Evolutionary conservation across 352 stramenopile genomes (phyloP), one percentile per base, ranked within the genome.

Genomic region (Phytophthora uliginosa): DNA sequence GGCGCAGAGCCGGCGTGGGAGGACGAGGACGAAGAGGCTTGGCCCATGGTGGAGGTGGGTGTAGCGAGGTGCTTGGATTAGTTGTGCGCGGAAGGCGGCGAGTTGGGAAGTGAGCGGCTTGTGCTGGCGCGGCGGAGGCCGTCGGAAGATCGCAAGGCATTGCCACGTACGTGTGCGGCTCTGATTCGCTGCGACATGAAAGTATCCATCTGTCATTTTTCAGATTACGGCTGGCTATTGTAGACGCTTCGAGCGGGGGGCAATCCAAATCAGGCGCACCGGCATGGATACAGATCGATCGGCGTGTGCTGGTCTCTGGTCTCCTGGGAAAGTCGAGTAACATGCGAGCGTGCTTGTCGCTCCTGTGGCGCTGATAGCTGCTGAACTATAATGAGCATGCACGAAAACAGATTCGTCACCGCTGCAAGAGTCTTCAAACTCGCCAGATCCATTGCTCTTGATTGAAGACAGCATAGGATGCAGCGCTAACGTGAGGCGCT

Each of bases 121-220:
- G 36, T 15, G 17, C 13, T 15, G 12, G 36, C 36, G 4, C 12
- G 34, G 36, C 36, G 36, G 36, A 18, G 6, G 56, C n/a, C 34
- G 57, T 48, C 31, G 38, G 20, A 73, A 74, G 54, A 70, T 70
- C 38, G 52, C 31, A 47, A 20, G 10, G 38, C 38, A 47, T 13
- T 63, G 57, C 66, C 47, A 53, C 20, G 59, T 36, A 42, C 36
- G 36, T 42, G 36, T 42, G 36, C 36, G 7, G 55, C 28, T 63
- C 64, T 50, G 48, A 73, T 73, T 57, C 38, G n/a, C 36, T 74
- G 66, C 9, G 66, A 74, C 66, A 74, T 64, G 60, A 69, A 68
- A 74, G 52, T 72, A 73, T 72, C 65, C 58, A 73, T 66, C 18
- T 61, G 18, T 20, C 42, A 51, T 40, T 12, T 40, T 71, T 40